Conservation (phyloP, 257 asterid species). For the Nicotiana knightiana region DNA sequence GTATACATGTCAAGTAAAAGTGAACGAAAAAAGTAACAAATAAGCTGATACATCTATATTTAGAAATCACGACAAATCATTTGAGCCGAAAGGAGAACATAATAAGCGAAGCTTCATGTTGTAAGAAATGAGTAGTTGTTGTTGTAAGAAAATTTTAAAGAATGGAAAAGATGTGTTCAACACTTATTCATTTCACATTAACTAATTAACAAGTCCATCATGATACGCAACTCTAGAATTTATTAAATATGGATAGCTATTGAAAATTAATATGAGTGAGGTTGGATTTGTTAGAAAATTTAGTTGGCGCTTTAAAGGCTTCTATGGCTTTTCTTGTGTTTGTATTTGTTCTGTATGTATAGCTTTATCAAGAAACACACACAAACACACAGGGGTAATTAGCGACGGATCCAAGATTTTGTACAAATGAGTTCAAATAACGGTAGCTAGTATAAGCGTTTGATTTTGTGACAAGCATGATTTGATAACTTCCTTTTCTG, state of each 20-base stretch:
- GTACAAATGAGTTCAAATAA: too few relatives aligned
- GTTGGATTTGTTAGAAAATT: slow-evolving; percentile 18
- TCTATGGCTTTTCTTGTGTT: background rate
- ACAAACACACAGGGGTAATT: background rate
- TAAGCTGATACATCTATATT: too few relatives aligned
- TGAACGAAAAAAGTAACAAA: too few relatives aligned
- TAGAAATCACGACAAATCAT: too few relatives aligned
- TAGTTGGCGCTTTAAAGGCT: slow-evolving; percentile 5
- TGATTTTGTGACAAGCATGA: too few relatives aligned
- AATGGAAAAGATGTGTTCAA: background rate
- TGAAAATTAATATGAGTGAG: slow-evolving; percentile 12
- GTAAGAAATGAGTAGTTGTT: background rate
- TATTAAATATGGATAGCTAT: slow-evolving; percentile 12
- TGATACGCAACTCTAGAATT: slow-evolving; percentile 11
- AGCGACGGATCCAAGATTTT: too few relatives aligned
- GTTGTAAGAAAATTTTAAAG: background rate
- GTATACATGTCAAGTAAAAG: too few relatives aligned
- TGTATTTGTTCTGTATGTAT: background rate
- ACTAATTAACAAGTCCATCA: slow-evolving; percentile 3
- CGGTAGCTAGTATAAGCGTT: too few relatives aligned
- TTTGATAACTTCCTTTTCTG: too few relatives aligned
- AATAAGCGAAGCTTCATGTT: too few relatives aligned
- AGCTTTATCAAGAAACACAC: background rate
- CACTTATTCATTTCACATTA: background rate
- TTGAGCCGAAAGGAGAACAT: too few relatives aligned